Conservation (phyloP, 257 asterid genomes). For the Avicennia marina region DNA sequence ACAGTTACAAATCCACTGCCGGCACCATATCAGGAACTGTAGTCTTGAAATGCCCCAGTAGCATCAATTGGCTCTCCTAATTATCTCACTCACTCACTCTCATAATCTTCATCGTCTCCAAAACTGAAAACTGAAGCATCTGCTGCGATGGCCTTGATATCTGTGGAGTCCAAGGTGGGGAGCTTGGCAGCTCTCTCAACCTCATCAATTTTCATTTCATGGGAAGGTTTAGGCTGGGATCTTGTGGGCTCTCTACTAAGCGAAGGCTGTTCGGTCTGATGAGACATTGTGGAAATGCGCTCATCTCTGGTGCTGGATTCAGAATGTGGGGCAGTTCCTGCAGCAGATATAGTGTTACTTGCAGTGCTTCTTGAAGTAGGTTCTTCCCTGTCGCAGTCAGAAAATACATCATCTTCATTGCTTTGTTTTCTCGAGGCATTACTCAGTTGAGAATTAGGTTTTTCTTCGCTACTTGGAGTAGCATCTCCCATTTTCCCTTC, state of each 20-base stretch:
- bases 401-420: constrained; percentile 72
- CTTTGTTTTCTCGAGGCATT: constrained; percentile 36
- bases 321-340: constrained; percentile 28
- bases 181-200: constrained; percentile 30
- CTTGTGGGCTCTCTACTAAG: constrained; percentile 28
- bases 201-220: constrained; percentile 37
- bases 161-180: constrained; percentile 61
- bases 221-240: constrained; percentile 26
- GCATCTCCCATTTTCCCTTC: constrained; percentile 34
- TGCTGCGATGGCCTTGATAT: constrained; percentile 93
- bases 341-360: constrained; percentile 25
- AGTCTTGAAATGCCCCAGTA: too few species aligned
- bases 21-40: too few species aligned
- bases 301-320: constrained; percentile 31
- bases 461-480: constrained; percentile 41
- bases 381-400: constrained; percentile 91
- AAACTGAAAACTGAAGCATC: constrained; percentile 98
- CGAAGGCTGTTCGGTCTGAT: constrained; percentile 51
- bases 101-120: constrained; percentile 91
- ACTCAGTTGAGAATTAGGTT: constrained; percentile 29
- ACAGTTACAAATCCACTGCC: too few species aligned
- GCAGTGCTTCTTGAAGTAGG: constrained; percentile 31
- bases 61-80: too few species aligned
- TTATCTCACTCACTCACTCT: constrained; percentile 72
- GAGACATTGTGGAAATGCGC: constrained; percentile 32